Base-by-base conservation (phyloP, 2,329 filamentous ascomycete genomes). In the Hymenoscyphus salicellus region DNA sequence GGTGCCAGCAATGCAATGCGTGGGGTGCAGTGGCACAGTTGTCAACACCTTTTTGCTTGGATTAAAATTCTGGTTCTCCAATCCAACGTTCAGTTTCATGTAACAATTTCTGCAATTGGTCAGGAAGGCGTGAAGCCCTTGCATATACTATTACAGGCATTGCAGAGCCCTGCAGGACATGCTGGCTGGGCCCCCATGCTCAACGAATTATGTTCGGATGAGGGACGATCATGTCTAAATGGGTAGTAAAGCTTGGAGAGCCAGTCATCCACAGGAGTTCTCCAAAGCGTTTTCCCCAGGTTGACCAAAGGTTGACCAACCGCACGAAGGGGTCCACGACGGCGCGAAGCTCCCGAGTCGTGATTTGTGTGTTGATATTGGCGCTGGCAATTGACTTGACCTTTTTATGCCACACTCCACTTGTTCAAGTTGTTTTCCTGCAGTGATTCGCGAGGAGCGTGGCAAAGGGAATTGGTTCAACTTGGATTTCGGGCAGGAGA, bases 141-240 rank as follows among this genome's bases (percentile, higher is more conserved):
- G 55, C 55, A 56, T 52, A 52, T 52, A 23, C 46, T 52, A 26
- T 52, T 26, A 23, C 46, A 52, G 20, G 46, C 46, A 23, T 52
- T 26, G 14, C 10, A 23, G 46, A 52, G 46, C 8, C 46, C 20
- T 52, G 46, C 46, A 52, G 46, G 3, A 46, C 7, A 46, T 17
- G 41, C n/a, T 46, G 17, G n/a, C 17, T 23, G 10, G 20, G 11
- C 46, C 3, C 43, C n/a, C 43, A 49, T 49, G 43, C 20, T 49
- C 43, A 28, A 57, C 55, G 26, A 56, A 20, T 32, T 56, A 57
- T 36, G 20, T 16, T 14, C 32, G 28, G 28, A 26, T 14, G 30
- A 38, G 16, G 30, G 55, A 58, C 55, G 55, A 58, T 58, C 55
- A 58, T 58, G 32, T 58, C 55, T 33, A 38, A 55, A 55, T 3